Conservation (phyloP, 1,284 basidiomycete species). For the Pascua sp. region DNA sequence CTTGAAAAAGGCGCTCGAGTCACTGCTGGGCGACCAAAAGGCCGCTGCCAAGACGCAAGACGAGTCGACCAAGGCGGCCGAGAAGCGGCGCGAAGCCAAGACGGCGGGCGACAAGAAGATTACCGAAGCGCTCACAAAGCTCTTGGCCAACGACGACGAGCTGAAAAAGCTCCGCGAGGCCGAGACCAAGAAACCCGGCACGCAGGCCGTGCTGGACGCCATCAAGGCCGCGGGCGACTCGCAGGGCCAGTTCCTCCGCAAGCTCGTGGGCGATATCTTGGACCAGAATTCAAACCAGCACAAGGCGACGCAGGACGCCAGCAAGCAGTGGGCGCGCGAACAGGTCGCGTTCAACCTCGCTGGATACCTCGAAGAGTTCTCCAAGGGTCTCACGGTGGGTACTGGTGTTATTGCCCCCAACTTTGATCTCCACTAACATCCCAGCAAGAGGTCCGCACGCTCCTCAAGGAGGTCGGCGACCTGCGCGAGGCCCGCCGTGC, state of each 20-base stretch:
- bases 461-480: constrained; percentile 49
- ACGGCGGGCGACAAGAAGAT: constrained; percentile 39
- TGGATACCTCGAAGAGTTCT: constrained; percentile 29
- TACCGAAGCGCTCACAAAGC: constrained; percentile 42
- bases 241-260: constrained; percentile 42
- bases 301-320: constrained; percentile 37
- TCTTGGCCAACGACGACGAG: constrained; percentile 39
- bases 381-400: not conserved
- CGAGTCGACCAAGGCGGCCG: constrained; percentile 29
- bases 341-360: constrained; percentile 50
- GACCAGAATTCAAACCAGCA: constrained; percentile 49
- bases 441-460: constrained; percentile 37
- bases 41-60: constrained; percentile 28
- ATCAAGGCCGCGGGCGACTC: constrained; percentile 41
- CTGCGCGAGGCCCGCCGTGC: constrained; percentile 46
- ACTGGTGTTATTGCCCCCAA: no score
- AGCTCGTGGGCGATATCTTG: constrained; percentile 43
- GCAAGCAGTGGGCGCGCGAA: constrained; percentile 42
- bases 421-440: not conserved
- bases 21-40: constrained; percentile 35
- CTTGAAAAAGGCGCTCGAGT: constrained; percentile 35
- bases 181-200: constrained; percentile 27
- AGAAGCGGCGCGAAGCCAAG: constrained; percentile 43
- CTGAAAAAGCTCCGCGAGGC: constrained; percentile 43
- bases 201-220: constrained; percentile 46